A percentile compares a stretch with the other conserved stretches of the same genome.
phyloP scores from a whole-genome alignment of 192 early-diverging fungal genomes.

The Coemansia sp. region DNA sequence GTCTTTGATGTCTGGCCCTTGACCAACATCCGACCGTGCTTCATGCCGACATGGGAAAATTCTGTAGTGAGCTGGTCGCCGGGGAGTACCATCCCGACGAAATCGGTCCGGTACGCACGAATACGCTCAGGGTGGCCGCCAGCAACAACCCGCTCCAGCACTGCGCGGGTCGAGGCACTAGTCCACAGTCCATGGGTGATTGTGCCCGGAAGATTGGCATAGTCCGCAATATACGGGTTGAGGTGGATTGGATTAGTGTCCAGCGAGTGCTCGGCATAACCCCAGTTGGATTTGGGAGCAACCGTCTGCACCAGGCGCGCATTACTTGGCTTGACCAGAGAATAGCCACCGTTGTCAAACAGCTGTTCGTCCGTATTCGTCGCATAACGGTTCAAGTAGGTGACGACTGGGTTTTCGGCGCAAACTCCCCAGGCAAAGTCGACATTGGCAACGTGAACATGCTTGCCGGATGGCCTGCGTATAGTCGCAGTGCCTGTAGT shows the following conservation, averaged over 20 bases:
- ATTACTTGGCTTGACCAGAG: constrained; percentile 15
- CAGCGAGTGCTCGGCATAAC: constrained; percentile 71
- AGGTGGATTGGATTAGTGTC: constrained; percentile 91
- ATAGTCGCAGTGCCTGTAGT: constrained; percentile 60
- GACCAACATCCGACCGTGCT: constrained; percentile 81
- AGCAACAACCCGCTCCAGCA: constrained; percentile 83
- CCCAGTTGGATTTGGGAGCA: constrained; percentile 70
- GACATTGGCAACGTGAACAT: constrained; percentile 69
- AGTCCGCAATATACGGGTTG: constrained; percentile 84
- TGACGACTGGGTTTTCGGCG: constrained; percentile 74
- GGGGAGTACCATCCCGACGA: constrained; percentile 89
- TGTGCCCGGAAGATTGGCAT: constrained; percentile 75
- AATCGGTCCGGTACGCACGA: constrained; percentile 70
- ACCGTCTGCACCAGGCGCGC: background rate
- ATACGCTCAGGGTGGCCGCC: constrained; percentile 80
- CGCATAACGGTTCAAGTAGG: constrained; percentile 70
- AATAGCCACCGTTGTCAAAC: constrained; percentile 69
- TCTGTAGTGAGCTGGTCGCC: constrained; percentile 73
- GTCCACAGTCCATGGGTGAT: constrained; percentile 98
- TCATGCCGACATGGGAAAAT: constrained; percentile 87
- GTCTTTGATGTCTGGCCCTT: constrained; percentile 76
- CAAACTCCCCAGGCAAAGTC: constrained; percentile 60
- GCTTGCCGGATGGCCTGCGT: constrained; percentile 51
- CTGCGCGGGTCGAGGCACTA: constrained; percentile 81
- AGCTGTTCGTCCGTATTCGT: constrained; percentile 59